Percentiles rank a stretch among this genome's conserved stretches.
These are phyloP conservation scores for Pseudogymnoascus sp. DNA, from an alignment of 2,329 filamentous ascomycete genomes.

Conservation along the genomic window DNA sequence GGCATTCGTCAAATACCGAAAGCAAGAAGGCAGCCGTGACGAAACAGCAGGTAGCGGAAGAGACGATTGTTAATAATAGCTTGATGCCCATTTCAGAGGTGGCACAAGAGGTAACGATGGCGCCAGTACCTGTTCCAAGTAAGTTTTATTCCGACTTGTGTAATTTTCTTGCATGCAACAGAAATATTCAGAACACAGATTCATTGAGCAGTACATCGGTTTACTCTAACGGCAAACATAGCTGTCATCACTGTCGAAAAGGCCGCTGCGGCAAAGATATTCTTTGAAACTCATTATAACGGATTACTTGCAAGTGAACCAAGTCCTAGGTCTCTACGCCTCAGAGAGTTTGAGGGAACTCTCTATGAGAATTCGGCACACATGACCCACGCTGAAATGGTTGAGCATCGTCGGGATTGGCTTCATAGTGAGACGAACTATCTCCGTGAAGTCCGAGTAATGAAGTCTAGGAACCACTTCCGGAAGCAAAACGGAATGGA, in stretches of 20 bases:
- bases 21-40: conserved; percentile 11
- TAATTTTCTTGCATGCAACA: background rate
- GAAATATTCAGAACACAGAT: too few relatives aligned
- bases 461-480: conserved; percentile 52
- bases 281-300: conserved; percentile 78
- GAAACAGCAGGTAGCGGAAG: conserved; percentile 21
- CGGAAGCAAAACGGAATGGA: conserved; percentile 34
- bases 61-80: conserved; percentile 15
- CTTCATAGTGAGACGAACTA: conserved; percentile 62
- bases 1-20: conserved; percentile 26
- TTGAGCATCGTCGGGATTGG: conserved; percentile 51
- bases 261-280: conserved; percentile 74
- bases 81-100: conserved; percentile 26
- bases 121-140: conserved; percentile 25
- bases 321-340: conserved; percentile 54
- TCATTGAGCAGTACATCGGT: background rate
- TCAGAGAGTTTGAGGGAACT: conserved; percentile 54
- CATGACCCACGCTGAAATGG: conserved; percentile 48
- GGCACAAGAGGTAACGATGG: conserved; percentile 13
- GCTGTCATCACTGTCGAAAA: conserved; percentile 61
- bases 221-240: conserved; percentile 12
- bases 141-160: conserved; percentile 6
- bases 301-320: conserved; percentile 50
- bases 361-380: conserved; percentile 43
- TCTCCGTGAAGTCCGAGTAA: conserved; percentile 62